phyloP scores from a whole-genome alignment of 2,329 filamentous ascomycete species.

The Exophiala viscosa region DNA sequence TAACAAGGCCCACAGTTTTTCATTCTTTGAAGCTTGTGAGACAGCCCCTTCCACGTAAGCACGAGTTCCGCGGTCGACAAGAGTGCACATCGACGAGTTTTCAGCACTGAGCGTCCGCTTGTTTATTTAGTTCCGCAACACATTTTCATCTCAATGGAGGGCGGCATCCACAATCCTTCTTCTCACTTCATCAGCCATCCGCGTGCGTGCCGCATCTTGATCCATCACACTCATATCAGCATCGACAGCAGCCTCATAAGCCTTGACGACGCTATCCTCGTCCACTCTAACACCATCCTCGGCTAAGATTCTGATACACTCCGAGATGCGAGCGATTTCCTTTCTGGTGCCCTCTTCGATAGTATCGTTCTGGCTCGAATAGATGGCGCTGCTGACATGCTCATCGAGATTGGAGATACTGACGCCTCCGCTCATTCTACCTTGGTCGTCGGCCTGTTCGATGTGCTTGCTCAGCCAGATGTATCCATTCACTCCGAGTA shows the following conservation, averaged over 20 bases:
- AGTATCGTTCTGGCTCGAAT: conserved; percentile 90
- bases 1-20: no score
- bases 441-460: conserved; percentile 50
- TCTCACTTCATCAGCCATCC: conserved; percentile 20
- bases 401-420: conserved; percentile 85
- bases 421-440: conserved; percentile 36
- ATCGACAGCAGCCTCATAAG: conserved; percentile 78
- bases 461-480: conserved; percentile 90
- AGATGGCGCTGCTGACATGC: conserved; percentile 76
- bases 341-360: conserved; percentile 72
- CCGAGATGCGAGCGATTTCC: conserved; percentile 81
- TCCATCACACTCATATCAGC: conserved; percentile 48
- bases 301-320: conserved; percentile 77
- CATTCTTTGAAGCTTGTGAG: no score
- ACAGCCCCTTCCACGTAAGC: no score
- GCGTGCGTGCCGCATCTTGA: conserved; percentile 21
- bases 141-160: conserved; percentile 12
- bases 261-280: conserved; percentile 78
- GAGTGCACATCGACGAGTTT: no score
- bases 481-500: conserved; percentile 93
- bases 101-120: no score
- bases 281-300: conserved; percentile 81
- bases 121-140: no score
- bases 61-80: no score
- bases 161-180: conserved; percentile 27